Percentiles rank a stretch among this genome's conserved stretches.
Evolutionary conservation across 1,284 basidiomycete genomes (phyloP).

Genomic region (Cutaneotrichosporon cyanovorans): DNA sequence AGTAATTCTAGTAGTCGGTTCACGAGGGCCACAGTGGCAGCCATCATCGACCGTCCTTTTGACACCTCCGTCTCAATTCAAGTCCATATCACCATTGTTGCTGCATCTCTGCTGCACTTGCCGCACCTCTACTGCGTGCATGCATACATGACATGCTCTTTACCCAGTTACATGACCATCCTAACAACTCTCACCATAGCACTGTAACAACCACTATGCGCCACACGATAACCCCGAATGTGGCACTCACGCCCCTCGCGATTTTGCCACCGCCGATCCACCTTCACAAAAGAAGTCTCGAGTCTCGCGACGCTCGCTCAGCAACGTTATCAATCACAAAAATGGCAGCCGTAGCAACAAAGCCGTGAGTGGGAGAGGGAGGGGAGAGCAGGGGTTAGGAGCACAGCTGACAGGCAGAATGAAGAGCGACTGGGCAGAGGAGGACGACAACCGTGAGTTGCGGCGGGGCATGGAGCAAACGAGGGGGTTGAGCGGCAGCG

Average conservation of each 20-base stretch:
- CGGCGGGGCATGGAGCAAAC: no score
- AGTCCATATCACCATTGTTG: no score
- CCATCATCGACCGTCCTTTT: no score
- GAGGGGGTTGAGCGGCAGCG: background rate
- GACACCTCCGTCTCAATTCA: no score
- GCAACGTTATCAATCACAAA: background rate
- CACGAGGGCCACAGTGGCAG: no score
- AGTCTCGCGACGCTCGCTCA: no score
- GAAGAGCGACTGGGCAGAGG: slow-evolving; percentile 19
- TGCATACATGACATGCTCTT: no score
- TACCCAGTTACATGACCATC: background rate
- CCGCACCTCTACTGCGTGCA: no score
- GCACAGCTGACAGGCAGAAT: slow-evolving; percentile 6
- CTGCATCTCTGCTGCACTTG: no score
- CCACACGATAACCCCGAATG: background rate
- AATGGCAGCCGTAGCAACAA: slow-evolving; percentile 5
- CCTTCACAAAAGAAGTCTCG: slow-evolving; percentile 4
- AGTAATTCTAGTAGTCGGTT: no score
- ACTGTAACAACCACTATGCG: no score
- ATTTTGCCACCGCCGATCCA: slow-evolving; percentile 5
- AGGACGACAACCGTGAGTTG: slow-evolving; percentile 16
- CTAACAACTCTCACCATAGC: background rate
- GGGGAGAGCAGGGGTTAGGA: background rate
- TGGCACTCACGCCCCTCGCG: background rate
- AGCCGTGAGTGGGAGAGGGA: slow-evolving; percentile 1